These are phyloP conservation scores for Colletotrichum truncatum DNA, from an alignment of 2,329 filamentous ascomycete genomes.

Conservation along the genomic window DNA sequence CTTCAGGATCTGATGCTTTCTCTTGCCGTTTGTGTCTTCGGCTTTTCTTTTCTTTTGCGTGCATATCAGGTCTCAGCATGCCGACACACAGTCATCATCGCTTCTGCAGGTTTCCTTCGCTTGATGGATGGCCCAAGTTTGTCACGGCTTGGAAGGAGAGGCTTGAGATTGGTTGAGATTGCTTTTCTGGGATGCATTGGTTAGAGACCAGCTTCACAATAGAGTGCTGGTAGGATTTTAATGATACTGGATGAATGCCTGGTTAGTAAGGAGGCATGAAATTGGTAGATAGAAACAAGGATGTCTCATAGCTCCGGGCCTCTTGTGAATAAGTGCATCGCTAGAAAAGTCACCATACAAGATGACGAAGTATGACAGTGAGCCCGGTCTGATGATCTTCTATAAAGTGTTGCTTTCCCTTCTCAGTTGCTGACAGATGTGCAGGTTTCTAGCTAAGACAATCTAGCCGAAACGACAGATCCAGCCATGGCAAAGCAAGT, in stretches of 20 bases:
- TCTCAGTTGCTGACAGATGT: too few relatives aligned
- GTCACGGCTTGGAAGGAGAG: neutral
- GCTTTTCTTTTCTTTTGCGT: neutral
- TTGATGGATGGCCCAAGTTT: conserved; percentile 20
- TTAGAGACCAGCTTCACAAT: neutral
- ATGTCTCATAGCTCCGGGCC: neutral
- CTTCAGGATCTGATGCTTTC: neutral
- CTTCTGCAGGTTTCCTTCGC: neutral
- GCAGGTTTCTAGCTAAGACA: too few relatives aligned
- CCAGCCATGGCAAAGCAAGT: neutral
- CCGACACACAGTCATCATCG: neutral
- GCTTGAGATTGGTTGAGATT: neutral
- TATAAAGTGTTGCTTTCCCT: too few relatives aligned
- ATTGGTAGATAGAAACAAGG: neutral
- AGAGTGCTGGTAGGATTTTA: neutral
- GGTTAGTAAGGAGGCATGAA: neutral
- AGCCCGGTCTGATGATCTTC: too few relatives aligned
- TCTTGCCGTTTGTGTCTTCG: neutral
- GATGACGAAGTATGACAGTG: too few relatives aligned
- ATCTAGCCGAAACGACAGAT: neutral
- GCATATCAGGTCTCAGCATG: too few relatives aligned
- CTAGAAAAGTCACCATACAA: too few relatives aligned
- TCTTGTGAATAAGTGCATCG: neutral
- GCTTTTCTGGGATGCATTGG: neutral
- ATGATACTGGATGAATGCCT: neutral